Evolutionary conservation across 2,329 filamentous ascomycete species (phyloP).

Genomic region (Cordyceps farinosa): DNA sequence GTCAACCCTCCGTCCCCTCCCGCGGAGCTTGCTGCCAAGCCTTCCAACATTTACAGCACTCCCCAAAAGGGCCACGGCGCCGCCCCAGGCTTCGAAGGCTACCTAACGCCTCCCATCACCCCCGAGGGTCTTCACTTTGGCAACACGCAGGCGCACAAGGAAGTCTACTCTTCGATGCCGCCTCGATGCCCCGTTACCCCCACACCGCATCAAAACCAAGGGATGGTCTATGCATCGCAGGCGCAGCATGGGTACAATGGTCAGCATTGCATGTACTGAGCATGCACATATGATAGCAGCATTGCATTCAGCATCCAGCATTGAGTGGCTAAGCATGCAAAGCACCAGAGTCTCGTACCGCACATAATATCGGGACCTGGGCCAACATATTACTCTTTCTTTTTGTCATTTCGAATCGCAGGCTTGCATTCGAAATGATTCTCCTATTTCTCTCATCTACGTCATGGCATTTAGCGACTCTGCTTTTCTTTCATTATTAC

Average conservation of each 20-base stretch:
- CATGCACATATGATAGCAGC: neutral
- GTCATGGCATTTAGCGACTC: conserved; percentile 47
- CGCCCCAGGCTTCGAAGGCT: conserved; percentile 64
- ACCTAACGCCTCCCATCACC: conserved; percentile 81
- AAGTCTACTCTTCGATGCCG: conserved; percentile 42
- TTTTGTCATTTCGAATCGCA: conserved; percentile 18
- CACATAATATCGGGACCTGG: conserved; percentile 17
- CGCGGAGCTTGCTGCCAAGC: conserved; percentile 47
- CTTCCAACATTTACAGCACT: conserved; percentile 66
- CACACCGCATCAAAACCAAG: conserved; percentile 48
- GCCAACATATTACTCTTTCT: conserved; percentile 9
- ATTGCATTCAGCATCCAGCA: conserved; percentile 4
- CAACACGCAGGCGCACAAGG: conserved; percentile 39
- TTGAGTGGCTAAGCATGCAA: conserved; percentile 1
- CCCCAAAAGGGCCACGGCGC: conserved; percentile 71
- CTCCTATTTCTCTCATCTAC: conserved; percentile 31
- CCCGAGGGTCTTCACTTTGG: conserved; percentile 61
- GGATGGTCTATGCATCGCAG: conserved; percentile 31
- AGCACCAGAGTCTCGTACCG: conserved; percentile 9
- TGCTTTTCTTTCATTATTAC: conserved; percentile 31
- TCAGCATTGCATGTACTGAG: conserved; percentile 40
- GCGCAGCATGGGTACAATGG: conserved; percentile 39
- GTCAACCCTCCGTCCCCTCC: conserved; percentile 58
- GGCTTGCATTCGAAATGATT: conserved; percentile 33
- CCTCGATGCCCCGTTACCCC: conserved; percentile 61